A percentile compares a stretch with the other conserved stretches of the same genome.
Evolutionary conservation across 2,329 filamentous ascomycete species (phyloP).

Genomic region (Fusarium falciforme): DNA sequence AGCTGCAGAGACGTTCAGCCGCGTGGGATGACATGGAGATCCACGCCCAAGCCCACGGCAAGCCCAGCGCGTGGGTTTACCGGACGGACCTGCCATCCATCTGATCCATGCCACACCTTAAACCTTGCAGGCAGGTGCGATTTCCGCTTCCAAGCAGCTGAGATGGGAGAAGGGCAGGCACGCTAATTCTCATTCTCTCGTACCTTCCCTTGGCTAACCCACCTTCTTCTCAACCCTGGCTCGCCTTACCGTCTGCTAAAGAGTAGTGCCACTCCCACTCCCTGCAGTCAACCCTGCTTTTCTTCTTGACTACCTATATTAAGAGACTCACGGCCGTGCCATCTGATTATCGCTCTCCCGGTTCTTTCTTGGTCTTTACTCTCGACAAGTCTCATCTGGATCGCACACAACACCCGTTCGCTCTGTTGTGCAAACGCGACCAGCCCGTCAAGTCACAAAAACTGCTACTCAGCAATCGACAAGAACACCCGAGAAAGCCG

Average conservation of each 20-base stretch:
- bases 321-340: not conserved
- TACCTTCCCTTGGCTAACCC: not conserved
- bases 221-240: not conserved
- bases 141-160: not conserved
- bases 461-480: not conserved
- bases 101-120: not conserved
- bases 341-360: not conserved
- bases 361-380: not conserved
- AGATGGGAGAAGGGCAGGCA: not conserved
- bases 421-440: constrained; percentile 1
- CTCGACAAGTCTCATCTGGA: not conserved
- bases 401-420: not conserved
- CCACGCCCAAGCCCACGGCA: not conserved
- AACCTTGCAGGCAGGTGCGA: not conserved
- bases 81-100: not conserved
- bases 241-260: not conserved
- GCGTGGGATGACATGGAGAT: not conserved
- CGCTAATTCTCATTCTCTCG: not conserved
- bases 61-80: not conserved
- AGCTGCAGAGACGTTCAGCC: not conserved
- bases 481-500: not conserved
- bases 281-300: not conserved
- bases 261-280: not conserved
- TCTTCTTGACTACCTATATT: not conserved
- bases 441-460: not conserved